Base-by-base conservation (phyloP, 208 protist species). In the Trichomonas tenax region DNA sequence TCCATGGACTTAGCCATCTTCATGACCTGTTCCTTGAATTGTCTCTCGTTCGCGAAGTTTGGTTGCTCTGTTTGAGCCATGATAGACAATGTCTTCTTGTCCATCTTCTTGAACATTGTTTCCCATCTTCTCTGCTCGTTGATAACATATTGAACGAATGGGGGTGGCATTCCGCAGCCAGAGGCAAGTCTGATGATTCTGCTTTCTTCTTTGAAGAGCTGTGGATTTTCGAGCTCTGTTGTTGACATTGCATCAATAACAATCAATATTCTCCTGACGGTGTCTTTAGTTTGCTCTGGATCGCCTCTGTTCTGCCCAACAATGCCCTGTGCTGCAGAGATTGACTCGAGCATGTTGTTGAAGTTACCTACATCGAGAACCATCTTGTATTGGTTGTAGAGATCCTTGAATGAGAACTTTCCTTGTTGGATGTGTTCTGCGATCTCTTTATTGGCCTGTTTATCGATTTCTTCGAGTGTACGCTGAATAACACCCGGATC, bases 401-500 rank as follows among this genome's bases (percentile, higher is more conserved):
- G 97, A 82, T 97, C 96, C 63, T 96, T 81, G 51, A 97, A 95
- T 34, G 96, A 97, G 81, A 97, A 97, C n/a, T 96, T 46, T 6
- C 96, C 96, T 90, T 97, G 81, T 84, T 96, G 96, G 82, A 97
- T 97, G 63, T 96, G 90, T 49, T 96, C 44, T 14, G 63, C 96
- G 38, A 96, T 49, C 63, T 96, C 93, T 44, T 97, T 97, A 49
- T 97, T 81, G 15, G 95, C 51, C 40, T 97, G 96, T 48, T 96
- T 90, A 38, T 93, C 86, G 31, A 93, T 96, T 86, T 96, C 96
- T 96, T 97, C 63, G 72, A 97, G 96, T 36, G 96, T 96, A 36
- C 95, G 51, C 26, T 96, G 58, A 82, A 97, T 89, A 0, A 95
- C 89, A 23, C 86, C 97, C 51, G 99, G 97, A 97, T 99, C 99